A percentile compares a stretch with the other conserved stretches of the same genome.
These are phyloP conservation scores for Pseudoneurospora amorphoporcata DNA, from an alignment of 495 filamentous ascomycete species.

Conservation along the genomic window DNA sequence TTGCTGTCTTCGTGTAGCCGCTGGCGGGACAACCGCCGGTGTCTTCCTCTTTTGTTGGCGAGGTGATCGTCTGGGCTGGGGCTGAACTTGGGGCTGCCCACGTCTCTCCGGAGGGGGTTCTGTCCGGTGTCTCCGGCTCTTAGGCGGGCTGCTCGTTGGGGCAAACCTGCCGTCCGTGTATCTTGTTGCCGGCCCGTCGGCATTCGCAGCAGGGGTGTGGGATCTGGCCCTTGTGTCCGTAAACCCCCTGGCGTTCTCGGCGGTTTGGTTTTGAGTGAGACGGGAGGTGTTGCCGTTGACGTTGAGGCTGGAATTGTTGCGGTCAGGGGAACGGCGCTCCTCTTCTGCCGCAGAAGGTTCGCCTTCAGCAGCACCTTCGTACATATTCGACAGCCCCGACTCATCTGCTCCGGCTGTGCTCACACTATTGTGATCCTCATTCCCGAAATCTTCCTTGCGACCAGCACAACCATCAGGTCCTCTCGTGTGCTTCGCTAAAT, in stretches of 20 bases:
- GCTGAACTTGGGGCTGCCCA: neutral
- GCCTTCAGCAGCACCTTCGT: conserved; percentile 49
- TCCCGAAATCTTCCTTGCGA: conserved; percentile 70
- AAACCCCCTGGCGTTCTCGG: neutral
- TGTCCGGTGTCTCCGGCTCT: neutral
- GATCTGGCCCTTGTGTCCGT: neutral
- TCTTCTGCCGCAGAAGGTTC: conserved; percentile 32
- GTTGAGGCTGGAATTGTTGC: neutral
- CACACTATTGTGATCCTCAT: conserved; percentile 55
- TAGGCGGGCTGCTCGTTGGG: neutral
- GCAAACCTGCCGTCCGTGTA: neutral
- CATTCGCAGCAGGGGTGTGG: neutral
- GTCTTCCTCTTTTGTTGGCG: neutral
- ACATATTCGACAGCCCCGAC: conserved; percentile 68
- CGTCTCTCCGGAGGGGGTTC: neutral
- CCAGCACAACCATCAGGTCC: conserved; percentile 93
- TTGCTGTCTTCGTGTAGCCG: neutral
- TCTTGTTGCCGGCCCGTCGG: neutral
- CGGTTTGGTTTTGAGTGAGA: neutral
- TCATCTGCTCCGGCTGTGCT: conserved; percentile 49
- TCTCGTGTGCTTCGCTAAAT: conserved; percentile 86
- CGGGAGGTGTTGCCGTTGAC: neutral
- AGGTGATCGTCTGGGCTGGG: neutral
- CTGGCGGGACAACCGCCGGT: neutral
- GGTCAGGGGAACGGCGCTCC: conserved; percentile 25